Evolutionary conservation across 768 basidiomycete genomes (phyloP).

Genomic region (Lactarius quietus): DNA sequence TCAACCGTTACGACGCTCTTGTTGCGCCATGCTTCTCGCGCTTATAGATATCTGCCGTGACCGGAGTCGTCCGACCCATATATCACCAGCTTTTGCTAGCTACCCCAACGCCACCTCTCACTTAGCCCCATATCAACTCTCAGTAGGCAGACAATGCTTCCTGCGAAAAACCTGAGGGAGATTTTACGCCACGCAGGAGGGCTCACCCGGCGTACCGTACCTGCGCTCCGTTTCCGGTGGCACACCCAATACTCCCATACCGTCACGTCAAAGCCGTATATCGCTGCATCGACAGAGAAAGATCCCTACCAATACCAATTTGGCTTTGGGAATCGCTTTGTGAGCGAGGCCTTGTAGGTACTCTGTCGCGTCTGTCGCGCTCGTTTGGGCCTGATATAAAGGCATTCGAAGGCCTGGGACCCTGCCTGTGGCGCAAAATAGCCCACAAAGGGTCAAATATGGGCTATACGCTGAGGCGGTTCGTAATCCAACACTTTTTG

Average conservation of each 20-base stretch:
- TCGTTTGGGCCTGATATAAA: not conserved
- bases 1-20: too few relatives aligned
- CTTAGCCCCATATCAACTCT: not conserved
- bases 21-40: not conserved
- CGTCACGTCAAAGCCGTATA: conserved; percentile 42
- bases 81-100: too few relatives aligned
- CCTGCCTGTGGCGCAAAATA: conserved; percentile 58
- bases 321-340: conserved; percentile 57
- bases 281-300: conserved; percentile 37
- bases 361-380: not conserved
- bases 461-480: conserved; percentile 60
- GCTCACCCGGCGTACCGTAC: not conserved
- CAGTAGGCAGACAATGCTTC: not conserved
- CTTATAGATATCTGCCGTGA: conserved; percentile 5
- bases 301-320: conserved; percentile 58
- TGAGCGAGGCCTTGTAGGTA: conserved; percentile 52
- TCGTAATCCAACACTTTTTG: conserved; percentile 22
- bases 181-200: not conserved
- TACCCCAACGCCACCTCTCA: too few relatives aligned
- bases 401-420: conserved; percentile 43
- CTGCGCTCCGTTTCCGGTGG: not conserved
- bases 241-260: not conserved
- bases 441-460: conserved; percentile 59
- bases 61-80: too few relatives aligned
- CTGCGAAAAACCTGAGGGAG: not conserved